phyloP scores from a whole-genome alignment of 176 grass and related monocot species.

The Carex parvula region DNA sequence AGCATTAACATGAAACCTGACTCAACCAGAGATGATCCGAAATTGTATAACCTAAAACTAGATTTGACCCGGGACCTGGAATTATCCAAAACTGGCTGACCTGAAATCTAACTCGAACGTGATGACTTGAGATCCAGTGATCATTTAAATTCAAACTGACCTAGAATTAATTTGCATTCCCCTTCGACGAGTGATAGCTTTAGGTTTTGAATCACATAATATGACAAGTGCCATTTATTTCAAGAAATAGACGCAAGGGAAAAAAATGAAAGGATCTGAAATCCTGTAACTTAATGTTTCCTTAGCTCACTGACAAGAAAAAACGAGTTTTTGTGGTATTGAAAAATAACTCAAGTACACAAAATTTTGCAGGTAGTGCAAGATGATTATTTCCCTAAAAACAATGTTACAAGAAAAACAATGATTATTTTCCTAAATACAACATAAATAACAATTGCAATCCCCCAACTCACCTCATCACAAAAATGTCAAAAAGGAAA shows the following conservation, averaged over 20 bases:
- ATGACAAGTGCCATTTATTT: neutral
- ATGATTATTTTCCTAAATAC: constrained; percentile 7
- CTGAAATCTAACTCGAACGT: too few relatives aligned
- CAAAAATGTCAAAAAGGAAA: neutral
- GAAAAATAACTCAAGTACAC: neutral
- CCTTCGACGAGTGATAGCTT: neutral
- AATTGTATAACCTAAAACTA: too few relatives aligned
- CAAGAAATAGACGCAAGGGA: neutral
- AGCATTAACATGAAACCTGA: too few relatives aligned
- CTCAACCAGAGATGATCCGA: too few relatives aligned
- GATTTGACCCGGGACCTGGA: too few relatives aligned
- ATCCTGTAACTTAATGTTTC: neutral
- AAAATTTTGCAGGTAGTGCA: neutral
- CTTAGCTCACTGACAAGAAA: neutral
- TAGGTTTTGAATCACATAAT: neutral
- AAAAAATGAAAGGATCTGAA: neutral
- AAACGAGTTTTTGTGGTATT: neutral
- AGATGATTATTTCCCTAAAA: constrained; percentile 8
- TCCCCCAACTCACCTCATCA: constrained; percentile 8
- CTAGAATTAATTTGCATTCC: too few relatives aligned
- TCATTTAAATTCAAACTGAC: too few relatives aligned
- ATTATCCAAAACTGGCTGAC: too few relatives aligned
- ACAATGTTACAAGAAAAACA: neutral
- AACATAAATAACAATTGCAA: constrained; percentile 7
- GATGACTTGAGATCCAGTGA: too few relatives aligned